Conservation (phyloP, 2,329 filamentous ascomycete genomes). For the Colletotrichum sp. region DNA sequence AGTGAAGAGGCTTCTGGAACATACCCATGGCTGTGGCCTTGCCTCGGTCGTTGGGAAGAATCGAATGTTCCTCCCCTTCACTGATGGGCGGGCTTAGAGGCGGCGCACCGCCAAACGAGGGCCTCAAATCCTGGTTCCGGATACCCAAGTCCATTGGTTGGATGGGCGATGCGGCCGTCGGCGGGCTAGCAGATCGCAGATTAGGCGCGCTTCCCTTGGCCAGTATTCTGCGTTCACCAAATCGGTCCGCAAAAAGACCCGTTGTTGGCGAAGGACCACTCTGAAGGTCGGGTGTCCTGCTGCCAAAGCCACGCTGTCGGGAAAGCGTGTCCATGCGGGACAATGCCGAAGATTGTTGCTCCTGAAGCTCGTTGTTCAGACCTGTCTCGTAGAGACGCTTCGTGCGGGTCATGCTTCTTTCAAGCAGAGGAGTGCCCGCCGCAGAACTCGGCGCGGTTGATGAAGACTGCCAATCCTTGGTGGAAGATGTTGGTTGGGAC, state of each 20-base stretch:
- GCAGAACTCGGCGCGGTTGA: conserved; percentile 40
- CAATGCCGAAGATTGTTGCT: conserved; percentile 78
- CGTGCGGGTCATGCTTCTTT: conserved; percentile 72
- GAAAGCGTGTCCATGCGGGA: conserved; percentile 82
- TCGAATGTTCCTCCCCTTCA: conserved; percentile 70
- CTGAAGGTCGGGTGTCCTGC: conserved; percentile 55
- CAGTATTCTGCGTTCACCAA: conserved; percentile 50
- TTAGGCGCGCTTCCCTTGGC: conserved; percentile 72
- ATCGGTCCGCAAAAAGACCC: conserved; percentile 49
- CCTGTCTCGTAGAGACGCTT: conserved; percentile 84
- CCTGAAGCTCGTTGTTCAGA: conserved; percentile 78
- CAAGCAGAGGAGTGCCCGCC: conserved; percentile 49
- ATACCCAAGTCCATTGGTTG: conserved; percentile 32
- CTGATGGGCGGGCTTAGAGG: conserved; percentile 65
- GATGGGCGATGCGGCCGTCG: conserved; percentile 40
- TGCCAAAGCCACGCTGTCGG: conserved; percentile 60
- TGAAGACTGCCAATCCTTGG: conserved; percentile 54
- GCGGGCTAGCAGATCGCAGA: conserved; percentile 62
- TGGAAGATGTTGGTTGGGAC: conserved; percentile 67
- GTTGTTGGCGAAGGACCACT: conserved; percentile 51
- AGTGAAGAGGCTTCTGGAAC: conserved; percentile 72
- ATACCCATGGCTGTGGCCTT: conserved; percentile 76
- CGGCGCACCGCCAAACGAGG: conserved; percentile 36
- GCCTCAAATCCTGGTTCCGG: conserved; percentile 30
- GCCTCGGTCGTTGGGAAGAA: conserved; percentile 76